Evolutionary conservation across 352 stramenopile genomes (phyloP).

Genomic region (Phytopythium boreale): DNA sequence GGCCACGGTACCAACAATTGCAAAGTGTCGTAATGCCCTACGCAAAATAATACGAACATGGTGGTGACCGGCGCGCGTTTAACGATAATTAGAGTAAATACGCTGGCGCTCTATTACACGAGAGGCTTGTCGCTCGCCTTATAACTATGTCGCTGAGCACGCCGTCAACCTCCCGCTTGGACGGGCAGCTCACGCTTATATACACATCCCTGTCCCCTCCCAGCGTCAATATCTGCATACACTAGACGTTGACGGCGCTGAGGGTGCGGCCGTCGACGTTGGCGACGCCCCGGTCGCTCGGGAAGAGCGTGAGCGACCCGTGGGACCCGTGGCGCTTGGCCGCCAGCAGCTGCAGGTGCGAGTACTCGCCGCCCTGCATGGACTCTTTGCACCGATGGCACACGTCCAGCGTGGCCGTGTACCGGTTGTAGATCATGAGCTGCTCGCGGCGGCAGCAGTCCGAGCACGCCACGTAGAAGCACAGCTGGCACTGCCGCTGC

Average conservation of each 20-base stretch:
- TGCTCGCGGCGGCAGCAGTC: constrained; percentile 33
- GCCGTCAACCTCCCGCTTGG: not conserved
- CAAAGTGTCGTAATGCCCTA: no score
- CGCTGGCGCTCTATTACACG: not conserved
- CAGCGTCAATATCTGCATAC: no score
- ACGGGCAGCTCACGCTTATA: not conserved
- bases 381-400: constrained; percentile 33
- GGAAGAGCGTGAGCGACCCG: constrained; percentile 4
- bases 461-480: constrained; percentile 27
- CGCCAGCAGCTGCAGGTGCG: constrained; percentile 21
- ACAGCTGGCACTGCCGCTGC: constrained; percentile 28
- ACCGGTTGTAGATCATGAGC: constrained; percentile 39
- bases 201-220: not conserved
- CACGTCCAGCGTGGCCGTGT: constrained; percentile 30
- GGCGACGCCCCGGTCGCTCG: not conserved
- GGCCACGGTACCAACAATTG: no score
- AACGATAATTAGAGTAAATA: not conserved
- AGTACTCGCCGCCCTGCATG: constrained; percentile 32
- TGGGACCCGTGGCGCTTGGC: constrained; percentile 5
- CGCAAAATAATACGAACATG: no score
- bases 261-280: not conserved
- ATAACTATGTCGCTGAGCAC: not conserved
- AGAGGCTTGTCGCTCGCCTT: not conserved
- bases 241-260: not conserved
- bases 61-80: no score